These are phyloP conservation scores for Termitomyces sp. DNA, from an alignment of 768 basidiomycete species.

Conservation along the genomic window DNA sequence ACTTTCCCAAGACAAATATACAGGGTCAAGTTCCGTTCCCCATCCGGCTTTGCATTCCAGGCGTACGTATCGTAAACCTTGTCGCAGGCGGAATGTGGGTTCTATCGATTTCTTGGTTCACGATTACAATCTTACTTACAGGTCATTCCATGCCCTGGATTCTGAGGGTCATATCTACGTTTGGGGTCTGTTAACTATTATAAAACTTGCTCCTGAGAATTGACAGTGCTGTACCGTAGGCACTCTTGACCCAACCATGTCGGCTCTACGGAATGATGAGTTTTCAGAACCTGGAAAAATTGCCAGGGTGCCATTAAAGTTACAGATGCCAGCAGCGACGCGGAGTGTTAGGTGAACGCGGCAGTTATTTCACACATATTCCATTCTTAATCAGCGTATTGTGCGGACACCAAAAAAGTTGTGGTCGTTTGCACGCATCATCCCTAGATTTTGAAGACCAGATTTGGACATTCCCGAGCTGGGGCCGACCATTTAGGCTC, in stretches of 20 bases:
- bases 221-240: conserved; percentile 34
- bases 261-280: conserved; percentile 42
- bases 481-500: conserved; percentile 75
- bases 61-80: conserved; percentile 61
- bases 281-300: conserved; percentile 49
- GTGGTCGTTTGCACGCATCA: conserved; percentile 70
- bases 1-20: conserved; percentile 25
- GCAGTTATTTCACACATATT: background rate
- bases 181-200: conserved; percentile 56
- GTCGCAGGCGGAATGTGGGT: conserved; percentile 80
- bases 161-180: conserved; percentile 65
- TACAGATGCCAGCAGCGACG: conserved; percentile 53
- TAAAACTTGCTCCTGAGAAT: background rate
- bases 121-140: conserved; percentile 20
- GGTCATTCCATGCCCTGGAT: conserved; percentile 87
- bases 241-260: conserved; percentile 44
- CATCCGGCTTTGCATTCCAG: conserved; percentile 51
- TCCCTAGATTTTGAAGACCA: conserved; percentile 52
- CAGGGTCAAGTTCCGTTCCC: conserved; percentile 54
- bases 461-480: conserved; percentile 73
- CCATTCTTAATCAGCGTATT: conserved; percentile 1
- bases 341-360: conserved; percentile 56
- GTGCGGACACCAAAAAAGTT: conserved; percentile 36
- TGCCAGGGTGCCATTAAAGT: conserved; percentile 48
- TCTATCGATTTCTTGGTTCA: background rate